These are phyloP conservation scores for Pythium apleroticum DNA, from an alignment of 352 stramenopile species.

Conservation along the genomic window DNA sequence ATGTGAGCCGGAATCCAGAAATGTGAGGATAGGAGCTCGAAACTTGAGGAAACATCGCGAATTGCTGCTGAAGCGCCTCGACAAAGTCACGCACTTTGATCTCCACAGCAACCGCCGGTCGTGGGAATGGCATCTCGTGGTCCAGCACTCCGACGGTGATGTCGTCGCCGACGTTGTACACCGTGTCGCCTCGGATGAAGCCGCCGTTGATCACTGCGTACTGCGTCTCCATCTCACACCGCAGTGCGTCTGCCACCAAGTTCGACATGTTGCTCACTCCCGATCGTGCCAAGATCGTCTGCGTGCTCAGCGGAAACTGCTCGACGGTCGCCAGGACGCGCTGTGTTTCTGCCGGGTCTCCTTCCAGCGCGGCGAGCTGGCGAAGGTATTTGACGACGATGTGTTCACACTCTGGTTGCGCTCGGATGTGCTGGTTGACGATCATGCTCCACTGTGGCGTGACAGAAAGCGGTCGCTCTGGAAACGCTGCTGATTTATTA, in stretches of 20 bases:
- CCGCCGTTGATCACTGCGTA: conserved; percentile 86
- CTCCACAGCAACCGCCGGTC: conserved; percentile 57
- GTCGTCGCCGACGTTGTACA: conserved; percentile 58
- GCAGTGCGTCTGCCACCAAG: conserved; percentile 77
- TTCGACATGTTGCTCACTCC: conserved; percentile 75
- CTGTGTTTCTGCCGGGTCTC: conserved; percentile 31
- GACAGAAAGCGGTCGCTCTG: conserved; percentile 43
- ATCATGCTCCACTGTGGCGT: conserved; percentile 84
- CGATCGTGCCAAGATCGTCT: conserved; percentile 66
- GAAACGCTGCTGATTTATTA: conserved; percentile 31
- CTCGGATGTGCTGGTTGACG: conserved; percentile 50
- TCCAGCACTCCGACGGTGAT: conserved; percentile 73
- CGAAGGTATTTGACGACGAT: conserved; percentile 74
- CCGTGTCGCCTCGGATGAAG: conserved; percentile 82
- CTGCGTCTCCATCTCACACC: conserved; percentile 51
- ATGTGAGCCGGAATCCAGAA: conserved; percentile 52
- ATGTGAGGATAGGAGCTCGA: conserved; percentile 43
- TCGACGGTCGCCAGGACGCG: conserved; percentile 53
- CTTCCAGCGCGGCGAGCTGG: conserved; percentile 33
- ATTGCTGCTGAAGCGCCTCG: conserved; percentile 70
- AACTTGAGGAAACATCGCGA: conserved; percentile 56
- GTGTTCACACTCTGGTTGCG: conserved; percentile 54
- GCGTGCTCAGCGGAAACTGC: conserved; percentile 54
- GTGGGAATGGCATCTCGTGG: conserved; percentile 84
- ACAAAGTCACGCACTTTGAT: conserved; percentile 60